phyloP scores from a whole-genome alignment of 2,329 filamentous ascomycete species.

The Neopestalotiopsis sp. region DNA sequence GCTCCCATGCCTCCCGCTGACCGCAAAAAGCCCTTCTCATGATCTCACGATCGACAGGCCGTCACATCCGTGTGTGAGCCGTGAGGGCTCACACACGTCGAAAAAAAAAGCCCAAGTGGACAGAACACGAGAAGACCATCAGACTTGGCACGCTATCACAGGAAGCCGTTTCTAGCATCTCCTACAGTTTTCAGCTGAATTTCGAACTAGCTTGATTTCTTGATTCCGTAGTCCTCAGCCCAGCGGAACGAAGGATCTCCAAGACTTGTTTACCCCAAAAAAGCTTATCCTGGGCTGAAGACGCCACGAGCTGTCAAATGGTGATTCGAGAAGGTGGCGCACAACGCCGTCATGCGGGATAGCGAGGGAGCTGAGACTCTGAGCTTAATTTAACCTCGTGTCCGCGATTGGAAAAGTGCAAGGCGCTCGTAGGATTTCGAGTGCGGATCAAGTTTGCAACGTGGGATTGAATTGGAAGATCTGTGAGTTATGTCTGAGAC shows the following conservation, averaged over 20 bases:
- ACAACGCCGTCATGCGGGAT: background rate
- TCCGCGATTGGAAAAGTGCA: background rate
- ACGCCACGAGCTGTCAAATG: background rate
- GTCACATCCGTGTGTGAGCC: background rate
- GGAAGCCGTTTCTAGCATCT: background rate
- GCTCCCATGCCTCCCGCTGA: background rate
- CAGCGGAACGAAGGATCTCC: background rate
- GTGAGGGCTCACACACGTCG: background rate
- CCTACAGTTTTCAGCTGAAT: background rate
- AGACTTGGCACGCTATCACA: background rate
- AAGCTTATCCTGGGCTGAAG: background rate
- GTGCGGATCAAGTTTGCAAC: background rate
- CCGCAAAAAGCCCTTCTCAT: background rate
- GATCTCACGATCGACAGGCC: background rate
- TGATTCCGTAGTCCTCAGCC: too few relatives aligned
- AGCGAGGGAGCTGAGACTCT: background rate
- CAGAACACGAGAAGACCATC: background rate
- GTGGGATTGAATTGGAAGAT: background rate
- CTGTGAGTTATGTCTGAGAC: too few relatives aligned
- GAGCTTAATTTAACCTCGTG: conserved; percentile 11
- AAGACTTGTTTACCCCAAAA: background rate
- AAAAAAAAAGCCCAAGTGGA: background rate
- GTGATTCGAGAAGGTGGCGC: background rate
- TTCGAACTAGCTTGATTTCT: background rate
- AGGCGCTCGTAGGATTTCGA: background rate